These are phyloP conservation scores for Penicillium subrubescens DNA, from an alignment of 495 filamentous ascomycete species.

Conservation along the genomic window DNA sequence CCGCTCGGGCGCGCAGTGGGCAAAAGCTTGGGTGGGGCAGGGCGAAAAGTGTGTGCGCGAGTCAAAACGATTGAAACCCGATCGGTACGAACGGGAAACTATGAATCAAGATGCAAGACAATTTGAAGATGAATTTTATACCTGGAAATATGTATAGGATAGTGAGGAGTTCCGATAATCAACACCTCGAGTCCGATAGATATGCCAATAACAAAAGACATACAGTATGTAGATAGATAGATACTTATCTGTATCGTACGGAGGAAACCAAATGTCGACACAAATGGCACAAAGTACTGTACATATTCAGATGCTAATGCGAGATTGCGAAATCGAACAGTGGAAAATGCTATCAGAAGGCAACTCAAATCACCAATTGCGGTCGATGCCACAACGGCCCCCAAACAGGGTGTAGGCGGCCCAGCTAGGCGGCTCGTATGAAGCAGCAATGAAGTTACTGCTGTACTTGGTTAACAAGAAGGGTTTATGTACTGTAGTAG, in stretches of 20 bases:
- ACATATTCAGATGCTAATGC: background rate
- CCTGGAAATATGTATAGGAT: background rate
- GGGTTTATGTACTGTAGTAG: background rate
- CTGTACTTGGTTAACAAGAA: background rate
- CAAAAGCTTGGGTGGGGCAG: slow-evolving; percentile 15
- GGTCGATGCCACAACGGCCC: slow-evolving; percentile 7
- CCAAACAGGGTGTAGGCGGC: slow-evolving; percentile 12
- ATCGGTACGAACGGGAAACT: background rate
- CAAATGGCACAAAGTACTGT: background rate
- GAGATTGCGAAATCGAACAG: background rate
- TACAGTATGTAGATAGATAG: background rate
- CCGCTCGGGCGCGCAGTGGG: background rate
- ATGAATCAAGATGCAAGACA: background rate
- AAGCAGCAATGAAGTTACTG: background rate
- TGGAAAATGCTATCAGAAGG: slow-evolving; percentile 7
- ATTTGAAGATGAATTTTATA: background rate
- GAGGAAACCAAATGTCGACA: background rate
- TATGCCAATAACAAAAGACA: background rate
- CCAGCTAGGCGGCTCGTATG: slow-evolving; percentile 12
- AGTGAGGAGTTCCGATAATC: too few species aligned
- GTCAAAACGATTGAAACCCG: background rate
- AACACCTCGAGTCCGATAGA: background rate
- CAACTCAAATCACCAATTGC: slow-evolving; percentile 5
- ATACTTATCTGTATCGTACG: background rate
- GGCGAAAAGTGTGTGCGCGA: background rate